These are phyloP conservation scores for Wilcoxina mikolae DNA, from an alignment of 495 filamentous ascomycete species.

Conservation along the genomic window DNA sequence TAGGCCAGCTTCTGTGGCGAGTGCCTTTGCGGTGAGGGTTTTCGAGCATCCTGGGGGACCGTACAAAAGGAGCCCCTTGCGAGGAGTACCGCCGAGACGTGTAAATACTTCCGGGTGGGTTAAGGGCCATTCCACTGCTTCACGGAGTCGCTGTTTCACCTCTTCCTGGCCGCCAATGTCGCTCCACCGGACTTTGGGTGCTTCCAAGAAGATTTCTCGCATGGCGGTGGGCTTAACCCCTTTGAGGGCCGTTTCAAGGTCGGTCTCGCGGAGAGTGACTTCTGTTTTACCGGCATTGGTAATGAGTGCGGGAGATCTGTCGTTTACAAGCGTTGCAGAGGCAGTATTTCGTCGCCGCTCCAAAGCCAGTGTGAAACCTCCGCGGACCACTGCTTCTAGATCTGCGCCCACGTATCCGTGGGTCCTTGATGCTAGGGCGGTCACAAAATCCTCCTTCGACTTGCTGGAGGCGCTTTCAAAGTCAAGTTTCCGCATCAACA, in stretches of 20 bases:
- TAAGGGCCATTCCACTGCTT: constrained; percentile 51
- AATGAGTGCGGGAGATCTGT: background rate
- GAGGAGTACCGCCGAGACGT: constrained; percentile 47
- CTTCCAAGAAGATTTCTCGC: constrained; percentile 76
- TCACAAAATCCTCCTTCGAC: constrained; percentile 19
- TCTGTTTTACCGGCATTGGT: constrained; percentile 6
- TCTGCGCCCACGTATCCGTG: constrained; percentile 59
- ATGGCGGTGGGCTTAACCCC: constrained; percentile 66
- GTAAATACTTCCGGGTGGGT: constrained; percentile 47
- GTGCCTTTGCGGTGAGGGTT: constrained; percentile 80
- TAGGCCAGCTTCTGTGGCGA: constrained; percentile 78
- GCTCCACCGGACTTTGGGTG: constrained; percentile 70
- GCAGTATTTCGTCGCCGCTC: constrained; percentile 9
- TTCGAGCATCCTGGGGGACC: constrained; percentile 95
- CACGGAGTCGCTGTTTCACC: constrained; percentile 55
- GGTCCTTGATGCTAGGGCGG: constrained; percentile 40
- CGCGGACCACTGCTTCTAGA: constrained; percentile 38
- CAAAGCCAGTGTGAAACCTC: constrained; percentile 16
- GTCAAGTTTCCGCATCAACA: constrained; percentile 29
- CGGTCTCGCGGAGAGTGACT: constrained; percentile 31
- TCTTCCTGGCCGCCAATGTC: constrained; percentile 82
- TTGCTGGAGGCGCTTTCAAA: constrained; percentile 34
- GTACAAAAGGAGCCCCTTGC: constrained; percentile 78
- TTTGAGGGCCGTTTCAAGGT: constrained; percentile 42
- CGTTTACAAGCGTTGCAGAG: background rate